Percentiles rank a stretch among this genome's conserved stretches.
Conservation (phyloP, 2,329 filamentous ascomycete genomes). For the Cladophialophora immunda region DNA sequence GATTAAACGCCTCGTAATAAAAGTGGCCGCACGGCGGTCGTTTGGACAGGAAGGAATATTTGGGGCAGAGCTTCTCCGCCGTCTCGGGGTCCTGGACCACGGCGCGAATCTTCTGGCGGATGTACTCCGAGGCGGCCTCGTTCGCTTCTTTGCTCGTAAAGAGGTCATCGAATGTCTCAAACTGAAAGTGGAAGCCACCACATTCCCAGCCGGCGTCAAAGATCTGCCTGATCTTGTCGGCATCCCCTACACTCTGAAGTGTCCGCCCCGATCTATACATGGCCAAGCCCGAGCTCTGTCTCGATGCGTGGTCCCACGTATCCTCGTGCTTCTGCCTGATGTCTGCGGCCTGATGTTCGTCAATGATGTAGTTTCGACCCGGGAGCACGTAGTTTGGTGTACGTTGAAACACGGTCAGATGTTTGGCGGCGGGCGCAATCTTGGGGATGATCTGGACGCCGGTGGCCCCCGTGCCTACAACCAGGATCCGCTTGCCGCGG, state of each 20-base stretch:
- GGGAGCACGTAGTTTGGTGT: slow-evolving; percentile 72
- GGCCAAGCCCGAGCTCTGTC: slow-evolving; percentile 39
- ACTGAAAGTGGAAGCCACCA: slow-evolving; percentile 64
- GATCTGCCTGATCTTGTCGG: slow-evolving; percentile 47
- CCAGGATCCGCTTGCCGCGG: slow-evolving; percentile 50
- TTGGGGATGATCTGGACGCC: slow-evolving; percentile 53
- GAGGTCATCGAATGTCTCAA: slow-evolving; percentile 61
- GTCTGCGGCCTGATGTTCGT: slow-evolving; percentile 55
- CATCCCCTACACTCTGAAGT: slow-evolving; percentile 7
- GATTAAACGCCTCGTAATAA: slow-evolving; percentile 61
- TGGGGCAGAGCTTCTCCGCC: slow-evolving; percentile 63
- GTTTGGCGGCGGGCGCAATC: slow-evolving; percentile 50
- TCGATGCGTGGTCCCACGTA: not conserved
- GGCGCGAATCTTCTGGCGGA: slow-evolving; percentile 60
- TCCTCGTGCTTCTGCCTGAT: slow-evolving; percentile 9
- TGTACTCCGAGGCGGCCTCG: slow-evolving; percentile 63
- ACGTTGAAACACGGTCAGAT: slow-evolving; percentile 65
- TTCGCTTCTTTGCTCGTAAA: slow-evolving; percentile 58
- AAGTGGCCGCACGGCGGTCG: slow-evolving; percentile 57
- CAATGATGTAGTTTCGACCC: slow-evolving; percentile 58
- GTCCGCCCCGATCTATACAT: slow-evolving; percentile 32
- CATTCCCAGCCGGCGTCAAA: slow-evolving; percentile 50
- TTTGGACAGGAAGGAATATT: slow-evolving; percentile 64
- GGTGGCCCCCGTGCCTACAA: slow-evolving; percentile 57
- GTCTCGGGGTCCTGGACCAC: slow-evolving; percentile 60